Base-by-base conservation (phyloP, 768 basidiomycete species). In the Sporobolomyces pararoseus region DNA sequence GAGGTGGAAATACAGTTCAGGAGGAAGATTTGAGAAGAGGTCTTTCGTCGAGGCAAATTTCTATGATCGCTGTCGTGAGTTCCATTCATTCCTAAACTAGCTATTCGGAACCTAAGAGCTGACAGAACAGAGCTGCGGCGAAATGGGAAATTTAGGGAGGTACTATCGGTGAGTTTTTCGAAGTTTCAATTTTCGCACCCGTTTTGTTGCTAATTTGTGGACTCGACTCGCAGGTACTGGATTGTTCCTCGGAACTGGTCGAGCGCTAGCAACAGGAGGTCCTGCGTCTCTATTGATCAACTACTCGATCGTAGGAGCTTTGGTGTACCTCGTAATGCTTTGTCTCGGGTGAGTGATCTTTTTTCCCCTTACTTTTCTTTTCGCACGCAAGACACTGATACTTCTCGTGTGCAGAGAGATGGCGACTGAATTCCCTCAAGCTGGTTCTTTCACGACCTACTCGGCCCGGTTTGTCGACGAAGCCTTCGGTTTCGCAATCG, bases 401-500 rank as follows among this genome's bases (percentile, higher is more conserved):
- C n/a, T n/a, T n/a, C n/a, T 42, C 21, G 31, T 2, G 25, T 4
- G 21, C 52, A 70, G 76, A 31, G 75, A 76, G 31, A 68, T 76
- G 68, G 68, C 74, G n/a, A 76, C 76, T 12, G 64, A 74, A 29
- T 77, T 63, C 59, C 76, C 75, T 0, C 60, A 64, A 21, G 67
- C 72, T 16, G 75, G 74, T 2, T 70, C 71, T 5, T 77, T 77
- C 51, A 65, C 63, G 19, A 59, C 63, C 5, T 74, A 70, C 66
- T 35, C 65, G 1, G 62, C 65, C 13, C 39, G 70, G 7, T 69
- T 72, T 37, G 71, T 76, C 54, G 77, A 79, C 65, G 75, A 76
- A 16, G 70, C 78, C 0, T 77, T 77, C 32, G 79, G 78, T 2
- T 80, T 80, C 64, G 75, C 76, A 1, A 61, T 55, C 57, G 62